Evolutionary conservation across 2,329 filamentous ascomycete species (phyloP), one percentile per base, ranked within the genome.

Genomic region (Verticillium nonalfalfae): DNA sequence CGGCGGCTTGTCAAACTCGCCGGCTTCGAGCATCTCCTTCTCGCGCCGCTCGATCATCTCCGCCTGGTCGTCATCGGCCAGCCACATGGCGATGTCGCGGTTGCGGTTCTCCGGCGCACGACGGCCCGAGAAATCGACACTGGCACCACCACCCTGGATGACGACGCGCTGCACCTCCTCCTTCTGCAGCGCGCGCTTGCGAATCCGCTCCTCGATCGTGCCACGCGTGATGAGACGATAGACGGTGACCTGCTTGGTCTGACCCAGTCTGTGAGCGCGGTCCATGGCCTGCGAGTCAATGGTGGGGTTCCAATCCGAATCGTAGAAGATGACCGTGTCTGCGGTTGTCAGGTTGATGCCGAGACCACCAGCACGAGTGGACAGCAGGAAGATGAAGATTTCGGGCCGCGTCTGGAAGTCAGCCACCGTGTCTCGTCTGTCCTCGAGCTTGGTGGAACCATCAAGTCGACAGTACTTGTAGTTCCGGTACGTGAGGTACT

Each of bases 201-300:
- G 90, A 70, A 99, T 99, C 60, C 95, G 92, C 77, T 99, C 95
- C 78, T 98, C 95, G 71, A 99, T 98, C 0, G 95, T 98, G 65
- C 93, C 92, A 55, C 92, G 89, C 0, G 95, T 99, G 76, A 99
- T 98, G 71, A 99, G 88, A 66, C 95, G 91, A 76, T 98, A 99
- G 11, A 99, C 95, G 0, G 93, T 97, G 62, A 99, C 95, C 76
- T 99, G 95, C 67, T 86, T 87, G 2, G 94, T 98, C 76, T 99
- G 94, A 58, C 95, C 95, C 39, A 99, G 85, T 85, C 95, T 91
- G 85, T 99, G 95, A 13, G 95, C 95, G 75, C 95, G 90, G 76
- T 99, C 95, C 95, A 98, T 98, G 76, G 95, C 95, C 75, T 99
- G 95, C 59, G 91, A 96, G 74, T 99, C 95, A 71, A 98, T 98